Evolutionary conservation across 2,329 filamentous ascomycete genomes (phyloP), one percentile per base, ranked within the genome.

Genomic region (Simplicillium sp.): DNA sequence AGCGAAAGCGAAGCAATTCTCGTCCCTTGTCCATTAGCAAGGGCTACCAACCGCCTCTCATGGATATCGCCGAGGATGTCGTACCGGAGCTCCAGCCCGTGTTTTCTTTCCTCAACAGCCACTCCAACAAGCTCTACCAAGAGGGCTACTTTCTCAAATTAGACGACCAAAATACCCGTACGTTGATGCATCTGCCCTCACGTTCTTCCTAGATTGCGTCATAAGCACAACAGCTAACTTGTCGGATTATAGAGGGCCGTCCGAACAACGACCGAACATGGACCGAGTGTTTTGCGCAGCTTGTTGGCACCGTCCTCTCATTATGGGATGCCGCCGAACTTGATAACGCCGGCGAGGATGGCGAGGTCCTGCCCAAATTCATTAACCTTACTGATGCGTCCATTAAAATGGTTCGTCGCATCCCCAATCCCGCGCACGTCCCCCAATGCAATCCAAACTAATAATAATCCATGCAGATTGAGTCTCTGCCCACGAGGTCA

Each of bases 101-200:
- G 54, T 97, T 97, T 63, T 86, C 79, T 45, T 92, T 87, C 57
- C 75, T 98, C 49, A 97, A 95, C 65, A 92, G 84, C 63, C 92
- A 98, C 61, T 83, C 80, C 43, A 96, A 96, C 63, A 97, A 97
- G 66, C 70, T 97, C 42, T 98, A 97, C 60, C 89, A 96, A 52
- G 92, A 98, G 65, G 92, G 92, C 31, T 98, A 97, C 57, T 97
- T 98, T 51, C 66, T 98, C 52, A 98, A 97, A 65, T 70, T 98
- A 37, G 90, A 96, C 60, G 92, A 98, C 61, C 80, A 95, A 51
- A 94, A 97, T 56, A 82, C 80, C 41, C 82, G 89, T 95, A 75
- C 53, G 87, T 77, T 44, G 15, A 31, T 9, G 29, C 29, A 31
- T 29, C 33, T 38, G 36, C 25, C 42, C n/a, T 15, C 37, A 37